Conservation (phyloP, 768 basidiomycete genomes). For the Myochromella boudieri region DNA sequence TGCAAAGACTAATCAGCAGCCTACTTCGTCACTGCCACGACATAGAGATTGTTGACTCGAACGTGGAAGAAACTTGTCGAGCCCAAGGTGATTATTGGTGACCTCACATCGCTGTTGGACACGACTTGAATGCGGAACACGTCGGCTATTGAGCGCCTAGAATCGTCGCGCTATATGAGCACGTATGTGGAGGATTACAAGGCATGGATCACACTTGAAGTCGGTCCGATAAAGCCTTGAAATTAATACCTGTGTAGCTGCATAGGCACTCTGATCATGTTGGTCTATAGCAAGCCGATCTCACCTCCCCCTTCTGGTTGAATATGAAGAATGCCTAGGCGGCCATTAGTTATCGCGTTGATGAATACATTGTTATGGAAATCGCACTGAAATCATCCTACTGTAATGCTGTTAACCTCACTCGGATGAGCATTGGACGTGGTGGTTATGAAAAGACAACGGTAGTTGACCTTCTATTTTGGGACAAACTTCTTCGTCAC, state of each 20-base stretch:
- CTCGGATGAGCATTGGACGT: constrained; percentile 6
- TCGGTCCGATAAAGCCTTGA: constrained; percentile 95
- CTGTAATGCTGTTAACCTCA: constrained; percentile 3
- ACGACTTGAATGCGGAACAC: constrained; percentile 99
- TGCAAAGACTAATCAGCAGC: constrained; percentile 19
- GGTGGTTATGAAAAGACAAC: not conserved
- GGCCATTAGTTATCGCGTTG: constrained; percentile 1
- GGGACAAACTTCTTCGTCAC: constrained; percentile 1
- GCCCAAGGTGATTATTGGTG: constrained; percentile 95
- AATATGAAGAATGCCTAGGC: constrained; percentile 98
- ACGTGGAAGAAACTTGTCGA: constrained; percentile 99
- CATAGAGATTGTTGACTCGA: constrained; percentile 90
- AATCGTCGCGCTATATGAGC: constrained; percentile 7
- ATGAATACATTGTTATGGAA: not conserved
- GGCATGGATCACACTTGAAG: constrained; percentile 73
- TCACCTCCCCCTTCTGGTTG: constrained; percentile 98
- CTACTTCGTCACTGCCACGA: constrained; percentile 95
- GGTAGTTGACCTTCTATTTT: constrained; percentile 11
- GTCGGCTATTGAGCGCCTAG: constrained; percentile 92
- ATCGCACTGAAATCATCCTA: constrained; percentile 31
- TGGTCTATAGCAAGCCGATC: constrained; percentile 20
- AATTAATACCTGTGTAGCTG: constrained; percentile 77
- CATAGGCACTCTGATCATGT: constrained; percentile 7
- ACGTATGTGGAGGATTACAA: not conserved
- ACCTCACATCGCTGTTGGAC: constrained; percentile 94